phyloP scores from a whole-genome alignment of 148 eudicot genomes.

The Silene uniflora region DNA sequence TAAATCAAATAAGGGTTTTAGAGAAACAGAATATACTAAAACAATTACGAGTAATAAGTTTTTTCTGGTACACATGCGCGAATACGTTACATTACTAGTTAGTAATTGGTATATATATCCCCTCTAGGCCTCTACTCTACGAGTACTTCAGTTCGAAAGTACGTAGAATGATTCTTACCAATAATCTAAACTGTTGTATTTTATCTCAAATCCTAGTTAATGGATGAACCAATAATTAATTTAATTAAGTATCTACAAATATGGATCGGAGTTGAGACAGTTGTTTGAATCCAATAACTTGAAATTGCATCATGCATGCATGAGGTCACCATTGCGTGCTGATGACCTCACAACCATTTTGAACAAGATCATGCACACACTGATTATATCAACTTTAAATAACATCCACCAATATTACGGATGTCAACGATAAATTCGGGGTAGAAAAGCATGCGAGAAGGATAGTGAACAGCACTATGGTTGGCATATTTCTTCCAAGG shows the following conservation, averaged over 20 bases:
- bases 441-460: constrained; percentile 1
- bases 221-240: too few species aligned
- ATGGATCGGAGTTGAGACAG: neutral
- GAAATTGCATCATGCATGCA: neutral
- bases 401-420: neutral
- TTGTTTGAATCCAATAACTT: neutral
- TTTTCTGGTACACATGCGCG: too few species aligned
- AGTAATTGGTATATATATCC: too few species aligned
- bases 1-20: too few species aligned
- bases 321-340: neutral
- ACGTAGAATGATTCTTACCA: too few species aligned
- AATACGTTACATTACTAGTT: too few species aligned
- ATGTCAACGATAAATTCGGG: constrained; percentile 3
- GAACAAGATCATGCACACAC: neutral
- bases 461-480: neutral
- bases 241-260: neutral
- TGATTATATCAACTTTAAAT: neutral
- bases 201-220: too few species aligned
- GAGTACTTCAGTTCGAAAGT: too few species aligned
- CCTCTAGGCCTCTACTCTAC: too few species aligned
- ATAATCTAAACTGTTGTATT: too few species aligned
- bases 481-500: neutral
- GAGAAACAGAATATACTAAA: too few species aligned
- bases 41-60: too few species aligned
- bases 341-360: neutral